A percentile compares a stretch with the other conserved stretches of the same genome.
These are phyloP conservation scores for Pseudogymnoascus sp. DNA, from an alignment of 2,329 filamentous ascomycete genomes.

Conservation along the genomic window DNA sequence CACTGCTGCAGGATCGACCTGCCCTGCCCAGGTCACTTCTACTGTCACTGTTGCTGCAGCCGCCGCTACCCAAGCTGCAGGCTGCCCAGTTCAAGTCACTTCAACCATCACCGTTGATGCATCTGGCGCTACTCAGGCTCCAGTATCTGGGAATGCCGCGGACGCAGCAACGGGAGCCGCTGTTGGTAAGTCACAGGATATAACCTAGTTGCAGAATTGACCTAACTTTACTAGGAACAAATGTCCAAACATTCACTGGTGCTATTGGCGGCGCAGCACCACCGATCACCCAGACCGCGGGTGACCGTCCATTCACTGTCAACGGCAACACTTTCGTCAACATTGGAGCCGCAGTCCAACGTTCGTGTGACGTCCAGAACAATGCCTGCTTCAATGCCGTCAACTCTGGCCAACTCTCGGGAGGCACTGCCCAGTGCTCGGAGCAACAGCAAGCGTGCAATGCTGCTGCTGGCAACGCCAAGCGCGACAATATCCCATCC, in stretches of 20 bases:
- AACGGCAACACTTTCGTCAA: conserved; percentile 52
- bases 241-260: conserved; percentile 37
- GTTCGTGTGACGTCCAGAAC: conserved; percentile 57
- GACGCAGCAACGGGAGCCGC: conserved; percentile 17
- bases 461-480: conserved; percentile 22
- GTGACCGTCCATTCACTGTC: conserved; percentile 46
- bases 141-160: conserved; percentile 13
- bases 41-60: conserved; percentile 4
- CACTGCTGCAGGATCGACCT: conserved; percentile 11
- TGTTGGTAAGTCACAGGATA: conserved; percentile 2
- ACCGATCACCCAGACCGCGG: conserved; percentile 41
- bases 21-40: neutral
- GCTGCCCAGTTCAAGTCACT: neutral
- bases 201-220: neutral
- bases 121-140: neutral
- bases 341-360: conserved; percentile 46
- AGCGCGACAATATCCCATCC: conserved; percentile 15
- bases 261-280: conserved; percentile 44
- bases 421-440: conserved; percentile 45
- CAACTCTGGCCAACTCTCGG: conserved; percentile 40
- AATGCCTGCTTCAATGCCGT: conserved; percentile 51
- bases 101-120: conserved; percentile 1
- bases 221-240: conserved; percentile 18
- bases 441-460: conserved; percentile 43
- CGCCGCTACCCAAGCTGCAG: conserved; percentile 6